Conservation (phyloP, 164 flowering plant species). For the Umbilicus rupestris region DNA sequence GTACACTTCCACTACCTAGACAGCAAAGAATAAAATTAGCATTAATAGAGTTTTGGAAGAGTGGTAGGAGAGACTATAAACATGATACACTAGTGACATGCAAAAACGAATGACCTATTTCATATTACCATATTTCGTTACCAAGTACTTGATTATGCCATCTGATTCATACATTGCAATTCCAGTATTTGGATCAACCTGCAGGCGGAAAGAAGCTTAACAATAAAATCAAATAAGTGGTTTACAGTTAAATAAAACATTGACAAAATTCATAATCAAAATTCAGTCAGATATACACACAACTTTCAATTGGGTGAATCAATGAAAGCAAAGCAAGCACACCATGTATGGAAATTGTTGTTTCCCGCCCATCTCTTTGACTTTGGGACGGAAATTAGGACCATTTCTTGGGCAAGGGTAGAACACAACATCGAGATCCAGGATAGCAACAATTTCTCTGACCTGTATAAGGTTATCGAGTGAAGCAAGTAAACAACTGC, state of each 20-base stretch:
- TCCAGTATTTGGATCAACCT: conserved; percentile 99
- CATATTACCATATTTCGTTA: conserved; percentile 65
- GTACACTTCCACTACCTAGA: conserved; percentile 84
- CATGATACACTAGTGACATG: neutral
- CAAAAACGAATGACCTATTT: neutral
- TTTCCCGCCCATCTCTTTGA: conserved; percentile 82
- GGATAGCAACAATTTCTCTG: conserved; percentile 76
- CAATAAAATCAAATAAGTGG: neutral
- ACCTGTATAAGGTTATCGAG: conserved; percentile 35
- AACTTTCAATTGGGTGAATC: neutral
- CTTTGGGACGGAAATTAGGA: conserved; percentile 90
- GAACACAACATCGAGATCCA: conserved; percentile 87
- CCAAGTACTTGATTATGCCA: conserved; percentile 85
- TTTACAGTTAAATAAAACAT: neutral
- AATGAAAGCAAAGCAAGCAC: conserved; percentile 7
- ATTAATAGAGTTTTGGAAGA: neutral
- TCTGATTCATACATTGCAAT: conserved; percentile 95
- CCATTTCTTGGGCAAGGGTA: conserved; percentile 97
- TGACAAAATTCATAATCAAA: neutral
- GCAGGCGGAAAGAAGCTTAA: conserved; percentile 14
- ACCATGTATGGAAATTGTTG: conserved; percentile 98
- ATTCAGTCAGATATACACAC: neutral
- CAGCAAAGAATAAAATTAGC: neutral
- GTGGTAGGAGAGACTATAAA: neutral
- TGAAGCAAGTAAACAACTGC: too few relatives aligned